These are phyloP conservation scores for Abelmoschus esculentus DNA, from an alignment of 345 rosid genomes.

Conservation along the genomic window DNA sequence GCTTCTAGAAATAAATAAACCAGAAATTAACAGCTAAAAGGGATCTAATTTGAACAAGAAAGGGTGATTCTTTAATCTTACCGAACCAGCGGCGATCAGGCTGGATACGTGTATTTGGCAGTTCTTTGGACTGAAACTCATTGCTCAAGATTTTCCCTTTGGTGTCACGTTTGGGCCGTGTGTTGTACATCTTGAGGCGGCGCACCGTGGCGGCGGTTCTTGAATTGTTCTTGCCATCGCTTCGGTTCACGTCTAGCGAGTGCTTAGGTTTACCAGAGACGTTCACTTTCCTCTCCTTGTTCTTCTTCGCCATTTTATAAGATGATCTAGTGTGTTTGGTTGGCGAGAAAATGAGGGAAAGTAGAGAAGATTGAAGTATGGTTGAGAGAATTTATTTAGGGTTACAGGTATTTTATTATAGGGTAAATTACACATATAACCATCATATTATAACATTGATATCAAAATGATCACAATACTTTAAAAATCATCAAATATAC, in stretches of 20 bases:
- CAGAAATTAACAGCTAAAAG: background rate
- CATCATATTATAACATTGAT: too few relatives aligned
- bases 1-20: background rate
- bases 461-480: too few relatives aligned
- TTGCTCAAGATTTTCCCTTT: slow-evolving; percentile 58
- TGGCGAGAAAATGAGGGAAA: slow-evolving; percentile 1
- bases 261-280: slow-evolving; percentile 87
- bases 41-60: background rate
- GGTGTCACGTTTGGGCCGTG: slow-evolving; percentile 46
- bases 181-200: slow-evolving; percentile 79
- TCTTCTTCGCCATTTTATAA: slow-evolving; percentile 31
- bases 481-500: too few relatives aligned
- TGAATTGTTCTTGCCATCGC: slow-evolving; percentile 34
- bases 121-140: slow-evolving; percentile 64
- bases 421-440: too few relatives aligned
- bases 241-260: slow-evolving; percentile 77
- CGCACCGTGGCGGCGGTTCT: slow-evolving; percentile 71
- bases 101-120: slow-evolving; percentile 71
- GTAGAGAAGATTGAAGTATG: background rate
- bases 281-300: slow-evolving; percentile 59
- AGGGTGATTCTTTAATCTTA: slow-evolving; percentile 11
- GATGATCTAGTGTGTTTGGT: background rate
- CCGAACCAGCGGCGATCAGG: slow-evolving; percentile 93
- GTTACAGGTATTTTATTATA: background rate
- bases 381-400: slow-evolving; percentile 12